These are phyloP conservation scores for Trypanosoma scelopori DNA, from an alignment of 208 protist species.

Conservation along the genomic window DNA sequence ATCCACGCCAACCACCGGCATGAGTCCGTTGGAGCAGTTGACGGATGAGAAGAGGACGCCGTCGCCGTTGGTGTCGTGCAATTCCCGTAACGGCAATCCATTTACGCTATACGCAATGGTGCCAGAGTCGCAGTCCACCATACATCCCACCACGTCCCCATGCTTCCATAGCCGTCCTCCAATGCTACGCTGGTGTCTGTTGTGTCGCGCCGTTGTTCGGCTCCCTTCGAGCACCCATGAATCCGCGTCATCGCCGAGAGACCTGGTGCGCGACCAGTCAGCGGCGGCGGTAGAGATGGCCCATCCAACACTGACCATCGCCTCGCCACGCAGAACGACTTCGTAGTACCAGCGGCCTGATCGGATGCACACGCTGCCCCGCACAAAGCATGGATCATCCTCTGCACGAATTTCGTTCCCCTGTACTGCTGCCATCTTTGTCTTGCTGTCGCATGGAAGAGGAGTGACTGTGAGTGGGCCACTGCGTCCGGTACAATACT, in stretches of 20 bases:
- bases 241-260: constrained; percentile 62
- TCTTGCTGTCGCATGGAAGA: constrained; percentile 37
- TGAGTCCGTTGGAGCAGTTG: constrained; percentile 33
- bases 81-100: constrained; percentile 37
- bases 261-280: constrained; percentile 34
- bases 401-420: constrained; percentile 40
- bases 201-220: constrained; percentile 73
- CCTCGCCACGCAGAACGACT: constrained; percentile 50
- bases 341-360: constrained; percentile 90
- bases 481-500: constrained; percentile 38
- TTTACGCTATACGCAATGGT: constrained; percentile 83
- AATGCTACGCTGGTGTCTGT: constrained; percentile 58
- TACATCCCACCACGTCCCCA: constrained; percentile 85
- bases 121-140: constrained; percentile 79
- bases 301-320: constrained; percentile 62
- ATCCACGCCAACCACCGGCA: constrained; percentile 43
- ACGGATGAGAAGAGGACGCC: constrained; percentile 33
- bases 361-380: constrained; percentile 70
- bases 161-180: constrained; percentile 63
- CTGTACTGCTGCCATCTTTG: constrained; percentile 34
- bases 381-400: constrained; percentile 56
- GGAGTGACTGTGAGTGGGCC: constrained; percentile 63
- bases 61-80: constrained; percentile 35
- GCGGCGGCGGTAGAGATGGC: constrained; percentile 26
- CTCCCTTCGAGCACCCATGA: constrained; percentile 86